Evolutionary conservation across 2,329 filamentous ascomycete species (phyloP), one percentile per base, ranked within the genome.

Genomic region (Coleophoma eucalyptorum): DNA sequence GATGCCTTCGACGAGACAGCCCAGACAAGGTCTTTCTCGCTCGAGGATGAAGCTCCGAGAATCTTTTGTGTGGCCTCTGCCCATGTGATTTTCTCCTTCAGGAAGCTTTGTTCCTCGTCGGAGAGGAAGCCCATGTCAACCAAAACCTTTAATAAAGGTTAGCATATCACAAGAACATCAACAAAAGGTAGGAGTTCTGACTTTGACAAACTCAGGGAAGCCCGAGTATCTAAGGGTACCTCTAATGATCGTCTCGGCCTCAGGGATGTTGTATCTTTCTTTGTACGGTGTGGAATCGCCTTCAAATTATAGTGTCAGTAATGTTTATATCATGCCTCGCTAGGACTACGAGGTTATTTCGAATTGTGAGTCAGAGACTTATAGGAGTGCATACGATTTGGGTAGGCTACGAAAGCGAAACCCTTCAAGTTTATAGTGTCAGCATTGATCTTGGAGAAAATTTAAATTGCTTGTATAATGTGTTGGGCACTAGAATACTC

Each of bases 111-210:
- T 57, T 80, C 73, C 40, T 83, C 80, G 52, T 96, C 90, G 50
- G 77, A 81, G 44, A 97, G 80, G 81, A 97, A 96, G 58, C 90
- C 91, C 54, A 92, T 88, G 67, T 97, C 88, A 54, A 96, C 90
- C 11, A 97, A 83, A 21, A 86, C 82, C 26, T 26, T n/a, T 26
- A 8, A 8, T 26, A 26, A 26, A 26, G 26, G 26, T 26, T 8
- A 26, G 26, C 4, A 26, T 26, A 26, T 26, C 26, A 26, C 26
- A 26, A 26, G 26, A 26, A 26, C 26, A 5, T 26, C 10, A 26
- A 26, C 26, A 5, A 26, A 26, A 8, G 26, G 5, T 26, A 5
- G 10, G 26, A 7, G 26, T 26, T 26, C 26, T 5, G 26, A 26
- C 26, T 67, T 87, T 87, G 74, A 97, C 82, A 71, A 97, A 93